Evolutionary conservation across 1,284 basidiomycete species (phyloP).

Genomic region (Cystobasidium sp.): DNA sequence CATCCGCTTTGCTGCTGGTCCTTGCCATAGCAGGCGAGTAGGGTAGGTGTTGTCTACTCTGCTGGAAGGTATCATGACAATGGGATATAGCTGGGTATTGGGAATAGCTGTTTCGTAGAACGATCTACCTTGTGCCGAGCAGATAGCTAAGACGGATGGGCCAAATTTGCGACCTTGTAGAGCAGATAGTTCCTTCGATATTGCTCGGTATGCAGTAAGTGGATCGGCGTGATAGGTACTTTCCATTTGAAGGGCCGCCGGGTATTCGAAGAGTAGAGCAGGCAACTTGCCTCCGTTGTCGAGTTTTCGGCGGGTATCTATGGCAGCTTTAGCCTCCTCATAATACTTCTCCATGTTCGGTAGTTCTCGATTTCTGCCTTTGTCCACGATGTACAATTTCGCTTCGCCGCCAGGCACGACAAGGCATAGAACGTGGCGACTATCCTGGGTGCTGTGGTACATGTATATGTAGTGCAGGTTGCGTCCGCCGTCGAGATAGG

Average conservation of each 20-base stretch:
- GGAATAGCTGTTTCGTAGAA: constrained; percentile 81
- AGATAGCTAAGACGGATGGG: constrained; percentile 75
- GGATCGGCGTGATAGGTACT: constrained; percentile 79
- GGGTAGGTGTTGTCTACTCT: constrained; percentile 60
- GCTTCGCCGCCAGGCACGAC: constrained; percentile 75
- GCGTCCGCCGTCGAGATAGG: constrained; percentile 72
- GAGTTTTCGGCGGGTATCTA: constrained; percentile 50
- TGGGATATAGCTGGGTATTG: constrained; percentile 80
- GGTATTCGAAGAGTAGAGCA: constrained; percentile 67
- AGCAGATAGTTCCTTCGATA: constrained; percentile 82
- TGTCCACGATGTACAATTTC: constrained; percentile 88
- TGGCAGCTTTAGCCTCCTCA: constrained; percentile 62
- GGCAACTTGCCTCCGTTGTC: constrained; percentile 50
- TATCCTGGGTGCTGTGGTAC: constrained; percentile 80
- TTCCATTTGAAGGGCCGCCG: constrained; percentile 70
- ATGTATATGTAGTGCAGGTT: constrained; percentile 80
- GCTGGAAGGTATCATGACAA: constrained; percentile 80
- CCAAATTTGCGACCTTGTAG: constrained; percentile 66
- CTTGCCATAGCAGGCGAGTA: constrained; percentile 62
- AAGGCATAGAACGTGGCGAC: constrained; percentile 86
- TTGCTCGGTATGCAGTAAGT: constrained; percentile 76
- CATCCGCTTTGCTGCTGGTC: constrained; percentile 67
- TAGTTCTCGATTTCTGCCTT: constrained; percentile 81
- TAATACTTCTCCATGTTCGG: constrained; percentile 78
- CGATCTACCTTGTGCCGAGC: constrained; percentile 78